phyloP scores from a whole-genome alignment of 1,284 basidiomycete genomes.

The Porogramme epimiltina region DNA sequence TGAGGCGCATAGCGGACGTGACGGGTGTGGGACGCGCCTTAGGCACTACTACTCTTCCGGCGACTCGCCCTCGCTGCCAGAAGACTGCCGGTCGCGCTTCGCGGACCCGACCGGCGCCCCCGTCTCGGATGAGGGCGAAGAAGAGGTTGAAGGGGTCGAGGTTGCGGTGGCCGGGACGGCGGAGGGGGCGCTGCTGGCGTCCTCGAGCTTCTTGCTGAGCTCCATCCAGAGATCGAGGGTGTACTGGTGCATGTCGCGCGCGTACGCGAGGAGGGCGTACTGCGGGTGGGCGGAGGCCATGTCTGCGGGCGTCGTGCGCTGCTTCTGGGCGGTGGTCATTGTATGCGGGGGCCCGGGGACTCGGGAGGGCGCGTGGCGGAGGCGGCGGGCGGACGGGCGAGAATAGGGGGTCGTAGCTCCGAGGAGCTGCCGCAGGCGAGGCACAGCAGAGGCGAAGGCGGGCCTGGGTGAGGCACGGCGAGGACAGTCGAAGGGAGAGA shows the following conservation, averaged over 20 bases:
- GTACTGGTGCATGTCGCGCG: constrained; percentile 34
- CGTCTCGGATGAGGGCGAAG: no score
- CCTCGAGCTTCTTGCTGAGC: constrained; percentile 20
- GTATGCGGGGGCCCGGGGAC: no score
- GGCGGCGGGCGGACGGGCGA: no score
- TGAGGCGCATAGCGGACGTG: neutral
- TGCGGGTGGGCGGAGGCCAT: constrained; percentile 21
- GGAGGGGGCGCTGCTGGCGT: neutral
- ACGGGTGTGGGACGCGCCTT: neutral
- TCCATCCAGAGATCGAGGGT: constrained; percentile 31
- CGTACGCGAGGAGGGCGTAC: constrained; percentile 39
- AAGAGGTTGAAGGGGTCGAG: neutral
- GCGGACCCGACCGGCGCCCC: no score
- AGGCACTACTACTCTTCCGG: constrained; percentile 7
- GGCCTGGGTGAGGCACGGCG: no score
- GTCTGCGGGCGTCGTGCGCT: constrained; percentile 1
- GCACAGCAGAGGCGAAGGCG: no score
- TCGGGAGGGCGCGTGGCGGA: no score
- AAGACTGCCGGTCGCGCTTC: neutral
- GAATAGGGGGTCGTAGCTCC: no score
- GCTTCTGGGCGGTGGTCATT: neutral
- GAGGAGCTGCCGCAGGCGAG: no score
- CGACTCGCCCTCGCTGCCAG: constrained; percentile 12
- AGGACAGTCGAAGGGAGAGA: no score
- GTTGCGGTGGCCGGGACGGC: neutral